Conservation (phyloP, 2,329 filamentous ascomycete species). For the Penicillium sp. region DNA sequence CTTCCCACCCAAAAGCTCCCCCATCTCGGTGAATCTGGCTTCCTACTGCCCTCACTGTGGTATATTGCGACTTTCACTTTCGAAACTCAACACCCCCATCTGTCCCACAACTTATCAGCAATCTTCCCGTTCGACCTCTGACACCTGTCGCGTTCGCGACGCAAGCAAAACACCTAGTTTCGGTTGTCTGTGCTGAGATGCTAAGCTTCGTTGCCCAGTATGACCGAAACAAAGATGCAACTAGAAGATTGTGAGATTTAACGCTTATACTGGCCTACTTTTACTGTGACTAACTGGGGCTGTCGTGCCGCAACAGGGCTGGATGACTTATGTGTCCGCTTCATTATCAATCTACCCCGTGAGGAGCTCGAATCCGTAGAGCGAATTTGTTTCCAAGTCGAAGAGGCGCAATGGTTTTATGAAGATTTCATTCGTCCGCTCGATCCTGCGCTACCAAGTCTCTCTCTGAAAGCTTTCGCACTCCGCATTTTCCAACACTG, state of each 20-base stretch:
- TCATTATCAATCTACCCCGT: conserved; percentile 93
- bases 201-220: conserved; percentile 60
- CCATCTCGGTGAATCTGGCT: not conserved
- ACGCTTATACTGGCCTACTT: not conserved
- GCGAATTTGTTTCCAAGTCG: conserved; percentile 96
- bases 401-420: conserved; percentile 99
- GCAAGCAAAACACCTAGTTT: conserved; percentile 23
- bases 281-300: conserved; percentile 16
- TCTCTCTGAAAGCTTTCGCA: conserved; percentile 82
- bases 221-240: conserved; percentile 77
- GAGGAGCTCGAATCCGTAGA: conserved; percentile 88
- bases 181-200: conserved; percentile 55
- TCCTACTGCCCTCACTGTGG: not conserved
- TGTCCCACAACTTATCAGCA: not conserved
- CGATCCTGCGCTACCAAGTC: conserved; percentile 79
- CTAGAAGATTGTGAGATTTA: conserved; percentile 76
- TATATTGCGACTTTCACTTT: not conserved
- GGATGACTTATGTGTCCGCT: conserved; percentile 96
- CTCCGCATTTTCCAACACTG: conserved; percentile 92
- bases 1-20: not conserved
- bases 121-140: conserved; percentile 4
- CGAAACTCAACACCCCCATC: not conserved
- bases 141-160: conserved; percentile 21
- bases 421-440: conserved; percentile 96
- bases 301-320: conserved; percentile 62